phyloP scores from a whole-genome alignment of 208 protist genomes.

The Porcisia deanei region DNA sequence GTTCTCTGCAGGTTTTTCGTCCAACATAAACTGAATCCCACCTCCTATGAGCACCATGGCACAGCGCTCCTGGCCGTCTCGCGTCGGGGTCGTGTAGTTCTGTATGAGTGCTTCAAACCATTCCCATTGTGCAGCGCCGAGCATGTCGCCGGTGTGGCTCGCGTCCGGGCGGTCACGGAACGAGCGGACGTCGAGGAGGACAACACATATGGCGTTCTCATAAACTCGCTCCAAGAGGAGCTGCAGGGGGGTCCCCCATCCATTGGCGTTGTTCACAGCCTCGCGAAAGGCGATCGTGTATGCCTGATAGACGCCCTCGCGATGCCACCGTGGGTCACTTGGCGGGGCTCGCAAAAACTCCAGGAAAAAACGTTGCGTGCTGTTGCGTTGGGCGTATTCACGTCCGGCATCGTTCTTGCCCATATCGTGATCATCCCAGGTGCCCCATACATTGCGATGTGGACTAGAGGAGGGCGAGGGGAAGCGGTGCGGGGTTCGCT shows the following conservation, averaged over 20 bases:
- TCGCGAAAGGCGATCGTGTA: constrained; percentile 53
- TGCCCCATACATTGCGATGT: constrained; percentile 49
- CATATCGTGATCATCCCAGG: constrained; percentile 93
- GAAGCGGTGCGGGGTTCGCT: not conserved
- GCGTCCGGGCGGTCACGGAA: constrained; percentile 63
- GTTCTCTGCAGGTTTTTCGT: constrained; percentile 76
- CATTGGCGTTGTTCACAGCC: constrained; percentile 22
- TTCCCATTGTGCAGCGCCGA: constrained; percentile 78
- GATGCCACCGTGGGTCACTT: constrained; percentile 41
- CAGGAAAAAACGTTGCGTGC: constrained; percentile 68
- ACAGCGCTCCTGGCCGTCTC: constrained; percentile 38
- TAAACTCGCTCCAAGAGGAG: constrained; percentile 39
- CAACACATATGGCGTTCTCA: constrained; percentile 54
- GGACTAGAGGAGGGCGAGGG: not conserved
- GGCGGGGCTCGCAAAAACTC: constrained; percentile 70
- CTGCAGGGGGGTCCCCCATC: constrained; percentile 14
- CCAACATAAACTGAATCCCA: constrained; percentile 79
- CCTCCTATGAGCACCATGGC: constrained; percentile 70
- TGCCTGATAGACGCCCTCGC: constrained; percentile 70
- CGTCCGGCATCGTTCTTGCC: constrained; percentile 83
- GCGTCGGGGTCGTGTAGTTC: constrained; percentile 26
- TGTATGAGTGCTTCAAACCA: constrained; percentile 67
- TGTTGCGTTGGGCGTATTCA: constrained; percentile 59
- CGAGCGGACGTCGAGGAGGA: constrained; percentile 87
- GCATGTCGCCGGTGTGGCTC: constrained; percentile 63